Base-by-base conservation (phyloP, 768 basidiomycete genomes). In the Jaapia argillacea region DNA sequence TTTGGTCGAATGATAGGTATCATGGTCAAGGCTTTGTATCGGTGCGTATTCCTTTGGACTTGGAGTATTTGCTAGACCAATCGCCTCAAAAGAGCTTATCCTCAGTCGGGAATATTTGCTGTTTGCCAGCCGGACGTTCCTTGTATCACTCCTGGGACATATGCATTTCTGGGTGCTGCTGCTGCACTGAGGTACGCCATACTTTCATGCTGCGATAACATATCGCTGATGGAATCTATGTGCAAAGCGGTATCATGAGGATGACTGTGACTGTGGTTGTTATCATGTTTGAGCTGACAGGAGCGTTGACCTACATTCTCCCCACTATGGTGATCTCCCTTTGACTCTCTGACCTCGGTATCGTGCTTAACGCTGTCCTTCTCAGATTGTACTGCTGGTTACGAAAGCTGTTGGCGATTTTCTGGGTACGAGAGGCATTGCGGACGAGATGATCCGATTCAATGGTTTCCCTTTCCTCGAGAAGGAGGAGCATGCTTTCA, bases 221-320 rank as follows among this genome's bases (percentile, higher is more conserved):
- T n/a, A 10, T 96, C 4, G 96, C 96, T 2, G 96, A 96, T 3
- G 96, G 87, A 92, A 10, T 66, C 97, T 33, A 91, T 86, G 88
- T 90, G 45, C 48, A 70, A 48, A 94, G 96, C 43, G 94, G 96
- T 25, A 81, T 98, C 42, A 99, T 97, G 76, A 77, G 93, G 52
- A 87, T 98, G 45, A 99, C 96, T 0, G 91, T 98, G 22, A 90
- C 93, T 0, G 92, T 99, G 4, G 96, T 98, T 5, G 96, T 98
- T 26, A 93, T 99, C 62, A 98, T 99, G 92, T 98, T 97, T 59
- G 94, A 98, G 56, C 71, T 99, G 16, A 99, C 96, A 3, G 96
- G 96, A 10, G 94, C 96, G 4, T 61, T 98, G 55, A 97, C 91
- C 16, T 98, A 99, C 57, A 93, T 98, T 51, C 65, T 99, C 22